A percentile compares a stretch with the other conserved stretches of the same genome.
These are phyloP conservation scores for Trichoderma lentiforme DNA, from an alignment of 2,329 filamentous ascomycete genomes.

Conservation along the genomic window DNA sequence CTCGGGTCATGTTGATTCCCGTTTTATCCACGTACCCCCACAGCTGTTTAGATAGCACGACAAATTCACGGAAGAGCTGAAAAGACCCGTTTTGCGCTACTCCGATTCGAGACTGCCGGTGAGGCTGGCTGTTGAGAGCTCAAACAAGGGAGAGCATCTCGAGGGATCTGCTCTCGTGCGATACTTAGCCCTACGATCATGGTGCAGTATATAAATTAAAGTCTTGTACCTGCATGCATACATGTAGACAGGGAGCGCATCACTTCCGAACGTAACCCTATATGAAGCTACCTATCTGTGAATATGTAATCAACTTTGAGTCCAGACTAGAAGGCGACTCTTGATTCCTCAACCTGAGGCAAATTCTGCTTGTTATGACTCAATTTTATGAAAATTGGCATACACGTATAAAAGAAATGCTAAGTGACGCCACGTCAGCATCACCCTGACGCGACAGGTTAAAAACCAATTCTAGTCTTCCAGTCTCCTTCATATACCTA, in stretches of 20 bases:
- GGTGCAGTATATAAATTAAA: neutral
- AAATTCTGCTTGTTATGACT: neutral
- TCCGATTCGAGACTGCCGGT: neutral
- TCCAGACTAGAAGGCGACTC: neutral
- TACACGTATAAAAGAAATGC: neutral
- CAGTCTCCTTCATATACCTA: neutral
- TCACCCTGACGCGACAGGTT: neutral
- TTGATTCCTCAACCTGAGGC: neutral
- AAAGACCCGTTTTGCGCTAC: neutral
- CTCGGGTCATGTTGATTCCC: neutral
- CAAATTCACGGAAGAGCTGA: neutral
- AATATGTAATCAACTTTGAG: neutral
- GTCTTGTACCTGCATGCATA: neutral
- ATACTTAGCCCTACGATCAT: neutral
- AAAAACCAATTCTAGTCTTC: neutral
- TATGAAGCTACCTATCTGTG: neutral
- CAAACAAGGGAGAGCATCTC: neutral
- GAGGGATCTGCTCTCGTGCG: neutral
- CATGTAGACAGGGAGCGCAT: neutral
- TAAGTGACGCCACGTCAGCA: neutral
- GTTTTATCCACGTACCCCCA: neutral
- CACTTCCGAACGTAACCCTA: neutral
- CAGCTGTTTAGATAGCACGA: neutral
- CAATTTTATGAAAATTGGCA: neutral
- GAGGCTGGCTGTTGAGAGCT: neutral